Base-by-base conservation (phyloP, 768 basidiomycete genomes). In the Pleurotus citrinopileatus region DNA sequence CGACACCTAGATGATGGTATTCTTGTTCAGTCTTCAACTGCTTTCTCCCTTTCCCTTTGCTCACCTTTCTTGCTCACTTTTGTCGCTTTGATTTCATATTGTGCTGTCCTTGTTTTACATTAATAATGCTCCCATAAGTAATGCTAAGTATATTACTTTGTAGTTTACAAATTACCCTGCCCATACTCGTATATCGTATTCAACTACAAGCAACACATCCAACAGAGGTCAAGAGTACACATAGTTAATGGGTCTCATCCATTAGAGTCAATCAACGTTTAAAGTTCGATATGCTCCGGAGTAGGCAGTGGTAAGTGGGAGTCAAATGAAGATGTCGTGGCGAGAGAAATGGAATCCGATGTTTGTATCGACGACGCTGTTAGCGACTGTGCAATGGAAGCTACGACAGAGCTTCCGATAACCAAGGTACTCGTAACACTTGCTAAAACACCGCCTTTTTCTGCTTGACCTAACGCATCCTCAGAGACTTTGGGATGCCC, bases 381-480 rank as follows among this genome's bases (percentile, higher is more conserved):
- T 12, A 7, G 38, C 7, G 38, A n/a, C 17, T 13, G 12, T 12
- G 17, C 38, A 12, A 40, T 19, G 7, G 38, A 40, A 2, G 13
- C 17, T 12, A 19, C 13, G 7, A 3, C 17, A 15, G 38, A 12
- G 3, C 38, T 40, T 40, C 15, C 38, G 17, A 19, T n/a, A 40
- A 19, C 19, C 13, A 40, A 40, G 10, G 19, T 40, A 19, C 38
- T 44, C 10, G 43, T 44, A 44, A 26, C 25, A 22, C 29, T 8
- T 23, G n/a, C 20, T 15, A 10, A 13, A 23, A 9, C n/a, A n/a
- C 20, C n/a, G n/a, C 34, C 48, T 22, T 51, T 51, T 34, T 51
- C 48, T 23, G 48, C 48, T 51, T 51, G 29, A 22, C 32, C 48
- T 9, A 51, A 34, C 23, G 37, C 32, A 15, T 51, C 48, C 19